These are phyloP conservation scores for Rhizophagus prolifer DNA, from an alignment of 192 early-diverging fungal species.

Conservation along the genomic window DNA sequence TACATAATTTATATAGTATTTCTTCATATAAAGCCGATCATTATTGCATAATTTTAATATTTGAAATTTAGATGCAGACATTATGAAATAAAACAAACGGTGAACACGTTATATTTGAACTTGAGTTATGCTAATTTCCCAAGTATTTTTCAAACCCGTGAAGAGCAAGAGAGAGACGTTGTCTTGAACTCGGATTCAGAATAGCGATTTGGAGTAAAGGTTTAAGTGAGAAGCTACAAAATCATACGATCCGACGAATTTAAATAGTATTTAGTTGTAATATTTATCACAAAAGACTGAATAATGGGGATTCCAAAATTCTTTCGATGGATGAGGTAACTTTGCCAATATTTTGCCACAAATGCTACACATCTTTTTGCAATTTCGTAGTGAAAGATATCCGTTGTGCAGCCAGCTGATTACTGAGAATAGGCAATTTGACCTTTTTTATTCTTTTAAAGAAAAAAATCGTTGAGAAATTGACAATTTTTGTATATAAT, in stretches of 20 bases:
- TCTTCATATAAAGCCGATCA: too few species aligned
- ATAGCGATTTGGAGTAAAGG: not conserved
- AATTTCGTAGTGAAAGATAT: conserved; percentile 77
- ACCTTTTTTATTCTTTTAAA: too few species aligned
- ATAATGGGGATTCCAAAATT: conserved; percentile 91
- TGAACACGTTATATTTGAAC: not conserved
- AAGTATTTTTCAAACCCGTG: not conserved
- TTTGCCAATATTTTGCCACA: not conserved
- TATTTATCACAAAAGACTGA: not conserved
- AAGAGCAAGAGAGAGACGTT: not conserved
- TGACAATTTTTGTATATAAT: too few species aligned
- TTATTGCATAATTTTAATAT: not conserved
- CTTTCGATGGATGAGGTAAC: conserved; percentile 92
- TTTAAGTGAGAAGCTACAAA: not conserved
- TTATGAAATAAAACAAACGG: not conserved
- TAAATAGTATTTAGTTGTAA: not conserved
- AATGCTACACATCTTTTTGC: not conserved
- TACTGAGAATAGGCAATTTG: conserved; percentile 63
- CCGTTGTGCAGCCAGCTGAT: conserved; percentile 92
- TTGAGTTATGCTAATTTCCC: not conserved
- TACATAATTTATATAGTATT: too few species aligned
- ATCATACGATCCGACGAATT: not conserved
- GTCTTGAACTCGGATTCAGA: not conserved
- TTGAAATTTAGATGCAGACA: not conserved
- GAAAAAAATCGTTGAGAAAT: too few species aligned